phyloP scores from a whole-genome alignment of 768 basidiomycete genomes.

The Leccinum ochraceum region DNA sequence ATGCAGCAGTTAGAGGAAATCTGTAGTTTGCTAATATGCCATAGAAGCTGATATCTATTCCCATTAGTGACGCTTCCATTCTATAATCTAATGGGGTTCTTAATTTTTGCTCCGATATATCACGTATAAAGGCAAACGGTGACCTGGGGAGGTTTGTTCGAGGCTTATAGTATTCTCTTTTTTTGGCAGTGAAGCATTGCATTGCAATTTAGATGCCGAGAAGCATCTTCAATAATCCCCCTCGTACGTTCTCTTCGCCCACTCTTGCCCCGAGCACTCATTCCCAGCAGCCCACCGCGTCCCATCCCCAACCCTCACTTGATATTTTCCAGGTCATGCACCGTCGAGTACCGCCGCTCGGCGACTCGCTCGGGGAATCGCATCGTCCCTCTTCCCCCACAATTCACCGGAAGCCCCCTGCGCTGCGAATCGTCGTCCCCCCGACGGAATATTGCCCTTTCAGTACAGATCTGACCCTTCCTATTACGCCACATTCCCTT shows the following conservation, averaged over 20 bases:
- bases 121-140: constrained; percentile 16
- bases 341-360: not conserved
- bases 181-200: constrained; percentile 13
- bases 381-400: constrained; percentile 4
- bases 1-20: constrained; percentile 77
- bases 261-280: not conserved
- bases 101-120: constrained; percentile 14
- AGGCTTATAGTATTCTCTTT: not conserved
- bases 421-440: constrained; percentile 34
- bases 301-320: constrained; percentile 1
- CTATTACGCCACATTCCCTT: constrained; percentile 29
- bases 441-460: constrained; percentile 37
- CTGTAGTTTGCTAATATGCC: constrained; percentile 47
- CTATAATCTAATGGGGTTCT: constrained; percentile 20
- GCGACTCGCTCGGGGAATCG: constrained; percentile 19
- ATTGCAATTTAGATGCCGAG: constrained; percentile 25
- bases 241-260: constrained; percentile 16
- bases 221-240: constrained; percentile 17
- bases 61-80: constrained; percentile 22
- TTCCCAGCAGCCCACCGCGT: not conserved
- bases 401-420: constrained; percentile 18
- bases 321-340: constrained; percentile 20
- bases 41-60: constrained; percentile 24
- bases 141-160: constrained; percentile 17
- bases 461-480: constrained; percentile 33